Conservation (phyloP, 2,329 filamentous ascomycete species). For the Alternaria longipes region DNA sequence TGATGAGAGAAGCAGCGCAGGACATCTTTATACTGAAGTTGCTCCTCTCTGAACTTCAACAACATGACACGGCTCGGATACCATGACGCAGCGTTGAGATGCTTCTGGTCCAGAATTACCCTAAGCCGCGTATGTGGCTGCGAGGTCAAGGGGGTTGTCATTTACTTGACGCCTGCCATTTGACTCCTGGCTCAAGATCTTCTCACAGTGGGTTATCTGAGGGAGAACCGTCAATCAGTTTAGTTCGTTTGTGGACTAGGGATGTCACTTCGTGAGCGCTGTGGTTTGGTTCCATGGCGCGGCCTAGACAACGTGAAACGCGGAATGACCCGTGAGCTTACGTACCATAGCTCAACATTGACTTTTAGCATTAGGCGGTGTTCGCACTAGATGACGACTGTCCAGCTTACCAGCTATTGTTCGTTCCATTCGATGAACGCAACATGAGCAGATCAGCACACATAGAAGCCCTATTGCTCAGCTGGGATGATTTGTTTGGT, state of each 20-base stretch:
- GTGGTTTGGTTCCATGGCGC: background rate
- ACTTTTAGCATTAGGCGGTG: background rate
- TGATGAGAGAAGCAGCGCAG: background rate
- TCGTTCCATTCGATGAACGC: background rate
- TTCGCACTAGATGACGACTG: background rate
- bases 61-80: background rate
- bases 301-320: background rate
- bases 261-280: background rate
- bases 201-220: background rate
- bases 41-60: background rate
- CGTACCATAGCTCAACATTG: background rate
- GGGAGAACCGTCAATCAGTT: background rate
- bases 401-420: background rate
- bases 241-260: background rate
- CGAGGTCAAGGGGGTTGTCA: background rate
- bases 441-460: background rate
- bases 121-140: background rate
- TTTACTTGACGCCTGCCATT: background rate
- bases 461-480: background rate
- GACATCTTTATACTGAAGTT: background rate
- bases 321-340: background rate
- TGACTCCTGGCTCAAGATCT: background rate
- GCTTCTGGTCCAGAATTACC: background rate
- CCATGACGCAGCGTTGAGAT: background rate
- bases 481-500: background rate